Evolutionary conservation across 768 basidiomycete species (phyloP).

Genomic region (Pisolithus orientalis): DNA sequence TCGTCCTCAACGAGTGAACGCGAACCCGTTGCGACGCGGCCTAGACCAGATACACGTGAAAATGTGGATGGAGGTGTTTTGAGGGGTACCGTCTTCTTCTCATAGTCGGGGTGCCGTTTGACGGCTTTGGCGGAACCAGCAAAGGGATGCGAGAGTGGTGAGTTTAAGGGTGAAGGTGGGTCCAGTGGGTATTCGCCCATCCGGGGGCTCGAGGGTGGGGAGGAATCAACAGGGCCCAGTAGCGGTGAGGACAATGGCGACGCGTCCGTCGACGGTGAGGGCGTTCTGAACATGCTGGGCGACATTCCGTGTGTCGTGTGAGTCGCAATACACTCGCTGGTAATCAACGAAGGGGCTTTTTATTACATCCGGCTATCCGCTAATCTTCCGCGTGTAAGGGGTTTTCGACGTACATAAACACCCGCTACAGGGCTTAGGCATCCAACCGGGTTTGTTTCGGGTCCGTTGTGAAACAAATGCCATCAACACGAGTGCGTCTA

Average conservation of each 20-base stretch:
- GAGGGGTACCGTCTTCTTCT: conserved; percentile 28
- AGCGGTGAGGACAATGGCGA: conserved; percentile 50
- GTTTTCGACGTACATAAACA: not conserved
- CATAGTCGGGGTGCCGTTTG: conserved; percentile 38
- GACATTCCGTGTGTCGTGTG: not conserved
- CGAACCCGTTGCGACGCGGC: conserved; percentile 6
- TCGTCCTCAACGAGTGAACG: conserved; percentile 23
- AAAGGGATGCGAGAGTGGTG: conserved; percentile 39
- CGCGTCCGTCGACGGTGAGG: conserved; percentile 3
- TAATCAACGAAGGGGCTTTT: not conserved
- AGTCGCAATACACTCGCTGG: not conserved
- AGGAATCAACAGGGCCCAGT: conserved; percentile 32
- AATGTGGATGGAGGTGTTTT: conserved; percentile 18
- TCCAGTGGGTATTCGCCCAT: conserved; percentile 22
- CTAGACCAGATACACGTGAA: conserved; percentile 10
- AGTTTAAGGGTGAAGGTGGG: conserved; percentile 22
- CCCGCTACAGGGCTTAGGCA: too few species aligned
- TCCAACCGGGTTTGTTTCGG: too few species aligned
- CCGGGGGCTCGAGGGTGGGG: conserved; percentile 29
- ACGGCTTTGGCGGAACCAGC: conserved; percentile 51
- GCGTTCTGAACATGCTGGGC: not conserved
- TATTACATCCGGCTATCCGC: too few species aligned
- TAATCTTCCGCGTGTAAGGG: not conserved
- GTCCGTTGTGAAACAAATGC: too few species aligned
- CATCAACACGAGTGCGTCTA: too few species aligned